Conservation (phyloP, 768 basidiomycete genomes). For the Leccinum obscurum region DNA sequence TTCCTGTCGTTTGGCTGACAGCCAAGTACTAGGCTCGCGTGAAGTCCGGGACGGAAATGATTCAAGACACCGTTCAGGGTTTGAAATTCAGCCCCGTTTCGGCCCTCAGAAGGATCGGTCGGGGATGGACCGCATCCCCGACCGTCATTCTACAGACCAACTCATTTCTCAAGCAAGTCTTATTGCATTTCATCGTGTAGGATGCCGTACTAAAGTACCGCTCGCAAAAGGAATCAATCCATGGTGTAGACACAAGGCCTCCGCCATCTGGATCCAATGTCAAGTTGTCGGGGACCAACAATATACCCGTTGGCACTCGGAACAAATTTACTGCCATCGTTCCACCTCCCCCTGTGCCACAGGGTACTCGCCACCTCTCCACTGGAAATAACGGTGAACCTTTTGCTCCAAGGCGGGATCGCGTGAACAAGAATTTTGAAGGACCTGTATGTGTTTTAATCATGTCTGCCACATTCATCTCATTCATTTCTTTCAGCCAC, state of each 20-base stretch:
- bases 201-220: not conserved
- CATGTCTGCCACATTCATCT: not conserved
- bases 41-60: too few relatives aligned
- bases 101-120: slow-evolving; percentile 7
- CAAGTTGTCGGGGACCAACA: slow-evolving; percentile 36
- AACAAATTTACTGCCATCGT: slow-evolving; percentile 23
- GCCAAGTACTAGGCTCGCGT: too few relatives aligned
- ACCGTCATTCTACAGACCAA: slow-evolving; percentile 21
- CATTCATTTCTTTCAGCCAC: slow-evolving; percentile 17
- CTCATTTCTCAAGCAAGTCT: slow-evolving; percentile 18
- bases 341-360: not conserved
- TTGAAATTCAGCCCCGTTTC: too few relatives aligned
- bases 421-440: slow-evolving; percentile 22
- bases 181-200: not conserved
- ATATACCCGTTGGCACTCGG: slow-evolving; percentile 30
- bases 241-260: slow-evolving; percentile 14
- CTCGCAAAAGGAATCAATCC: slow-evolving; percentile 23
- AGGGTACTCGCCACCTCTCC: not conserved
- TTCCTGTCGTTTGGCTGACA: too few relatives aligned
- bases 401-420: slow-evolving; percentile 18
- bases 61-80: too few relatives aligned
- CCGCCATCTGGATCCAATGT: slow-evolving; percentile 18
- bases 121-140: slow-evolving; percentile 9
- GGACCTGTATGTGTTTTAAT: slow-evolving; percentile 20
- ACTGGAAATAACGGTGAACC: slow-evolving; percentile 25